Evolutionary conservation across 441 rosid genomes (phyloP), one percentile per base, ranked within the genome.

Genomic region (Erodium moschatum): DNA sequence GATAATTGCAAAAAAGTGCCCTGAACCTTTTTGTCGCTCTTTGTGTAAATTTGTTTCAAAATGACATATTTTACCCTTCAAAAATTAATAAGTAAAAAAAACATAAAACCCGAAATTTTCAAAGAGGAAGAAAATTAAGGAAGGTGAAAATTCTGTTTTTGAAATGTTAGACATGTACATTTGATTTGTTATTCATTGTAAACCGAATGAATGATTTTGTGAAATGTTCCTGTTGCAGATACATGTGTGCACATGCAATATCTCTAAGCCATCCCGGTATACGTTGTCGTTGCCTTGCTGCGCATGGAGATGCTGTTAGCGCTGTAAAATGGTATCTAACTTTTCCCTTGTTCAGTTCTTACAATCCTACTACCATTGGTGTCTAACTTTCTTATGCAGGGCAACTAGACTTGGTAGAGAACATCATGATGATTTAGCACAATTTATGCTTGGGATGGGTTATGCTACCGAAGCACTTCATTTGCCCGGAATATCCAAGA

Each of bases 391-490:
- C 46, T 68, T 75, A 64, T 72, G 72, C 85, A 94, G 99, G 97
- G 97, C 97, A 77, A 94, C 92, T 84, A 85, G 99, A 78, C 99
- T 94, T 75, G 99, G 92, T 46, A 89, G 99, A 79, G 99, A 94
- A 73, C 99, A 94, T 79, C 99, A 94, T 74, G 99, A 94, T 80
- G 99, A 94, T 81, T 84, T 94, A 64, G 97, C 97, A 52, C 96
- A 94, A 72, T 94, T 94, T 76, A 83, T 94, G 96, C 82, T 91
- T 77, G 99, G 97, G 67, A 94, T 94, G 99, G 99, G 99, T 71
- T 94, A 94, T 72, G 97, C 97, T 24, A 94, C 88, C 62, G 99
- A 94, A 85, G 99, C 99, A 68, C 99, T 94, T 82, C 97, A 94
- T 84, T 85, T 94, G 68, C 96, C 99, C 78, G 99, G 99, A 76